Evolutionary conservation across 2,329 filamentous ascomycete species (phyloP).

Genomic region (Monilinia vaccinii-corymbosi): DNA sequence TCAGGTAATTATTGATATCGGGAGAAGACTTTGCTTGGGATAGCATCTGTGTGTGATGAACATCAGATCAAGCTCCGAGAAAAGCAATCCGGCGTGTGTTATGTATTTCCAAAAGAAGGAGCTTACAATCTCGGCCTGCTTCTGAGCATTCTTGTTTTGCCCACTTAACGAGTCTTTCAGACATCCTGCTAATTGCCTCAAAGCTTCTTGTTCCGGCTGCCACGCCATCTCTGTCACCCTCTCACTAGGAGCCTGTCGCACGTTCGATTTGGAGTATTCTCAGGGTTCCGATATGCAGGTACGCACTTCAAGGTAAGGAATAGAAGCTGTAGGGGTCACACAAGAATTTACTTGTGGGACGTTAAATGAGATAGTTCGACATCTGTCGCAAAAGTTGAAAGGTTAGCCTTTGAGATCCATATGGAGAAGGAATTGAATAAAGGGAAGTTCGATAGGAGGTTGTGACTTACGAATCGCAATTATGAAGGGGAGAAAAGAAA

Average conservation of each 20-base stretch:
- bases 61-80: slow-evolving; percentile 2
- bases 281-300: slow-evolving; percentile 26
- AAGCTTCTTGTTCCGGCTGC: slow-evolving; percentile 80
- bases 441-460: neutral
- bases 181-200: slow-evolving; percentile 81
- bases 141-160: slow-evolving; percentile 69
- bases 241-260: slow-evolving; percentile 16
- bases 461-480: slow-evolving; percentile 8
- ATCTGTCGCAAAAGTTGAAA: slow-evolving; percentile 18
- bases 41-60: slow-evolving; percentile 62
- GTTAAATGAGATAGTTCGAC: slow-evolving; percentile 22
- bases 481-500: neutral
- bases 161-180: slow-evolving; percentile 88
- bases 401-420: slow-evolving; percentile 13
- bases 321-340: slow-evolving; percentile 22
- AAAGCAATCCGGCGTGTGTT: neutral
- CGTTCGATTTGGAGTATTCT: slow-evolving; percentile 14
- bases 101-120: neutral
- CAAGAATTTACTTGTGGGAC: slow-evolving; percentile 28
- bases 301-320: slow-evolving; percentile 18
- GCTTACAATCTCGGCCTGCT: slow-evolving; percentile 80
- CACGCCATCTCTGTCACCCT: slow-evolving; percentile 59
- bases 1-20: slow-evolving; percentile 95
- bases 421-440: neutral
- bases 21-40: slow-evolving; percentile 78